Base-by-base conservation (phyloP, 306 rosid genomes). In the Vigna angularis region DNA sequence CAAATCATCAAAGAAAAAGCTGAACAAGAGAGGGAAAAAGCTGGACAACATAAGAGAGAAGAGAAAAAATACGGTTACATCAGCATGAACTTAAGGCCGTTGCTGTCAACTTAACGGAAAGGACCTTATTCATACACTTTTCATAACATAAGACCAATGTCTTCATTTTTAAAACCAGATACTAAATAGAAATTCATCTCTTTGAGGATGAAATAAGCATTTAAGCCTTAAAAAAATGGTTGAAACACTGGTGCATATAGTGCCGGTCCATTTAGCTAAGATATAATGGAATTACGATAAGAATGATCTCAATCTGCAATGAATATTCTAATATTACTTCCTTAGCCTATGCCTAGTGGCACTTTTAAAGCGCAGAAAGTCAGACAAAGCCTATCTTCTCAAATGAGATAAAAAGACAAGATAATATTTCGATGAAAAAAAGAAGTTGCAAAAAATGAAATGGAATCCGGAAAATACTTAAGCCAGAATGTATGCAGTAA, bases 271-370 rank as follows among this genome's bases (percentile, higher is more conserved):
- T 17, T 38, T 65, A 17, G 70, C 51, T 38, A 38, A 65, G 47
- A 38, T 38, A 18, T 65, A 38, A 11, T 65, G 9, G 17, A 17
- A 65, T 65, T 36, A 38, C 51, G 51, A 65, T 36, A 40, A 8
- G 32, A 22, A 11, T 66, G 38, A 45, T 66, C 55, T 20, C 20
- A 42, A 66, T 66, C 32, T 42, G 17, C 53, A 18, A 18, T 66
- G 53, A 66, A 66, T 66, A 66, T 66, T 66, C 36, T 20, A 66
- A 66, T 66, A 17, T 20, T 66, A 66, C 36, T 66, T 65, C 17
- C 18, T 66, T 7, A 11, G 34, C 50, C 51, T 18, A 20, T 16
- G 6, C 67, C 4, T 63, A 66, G n/a, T 2, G 51, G 9, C n/a
- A 22, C 72, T 42, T 66, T 11, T 12, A 66, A 66, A 7, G 9